Evolutionary conservation across 2,329 filamentous ascomycete genomes (phyloP), one percentile per base, ranked within the genome.

Genomic region (Fusarium sp.): DNA sequence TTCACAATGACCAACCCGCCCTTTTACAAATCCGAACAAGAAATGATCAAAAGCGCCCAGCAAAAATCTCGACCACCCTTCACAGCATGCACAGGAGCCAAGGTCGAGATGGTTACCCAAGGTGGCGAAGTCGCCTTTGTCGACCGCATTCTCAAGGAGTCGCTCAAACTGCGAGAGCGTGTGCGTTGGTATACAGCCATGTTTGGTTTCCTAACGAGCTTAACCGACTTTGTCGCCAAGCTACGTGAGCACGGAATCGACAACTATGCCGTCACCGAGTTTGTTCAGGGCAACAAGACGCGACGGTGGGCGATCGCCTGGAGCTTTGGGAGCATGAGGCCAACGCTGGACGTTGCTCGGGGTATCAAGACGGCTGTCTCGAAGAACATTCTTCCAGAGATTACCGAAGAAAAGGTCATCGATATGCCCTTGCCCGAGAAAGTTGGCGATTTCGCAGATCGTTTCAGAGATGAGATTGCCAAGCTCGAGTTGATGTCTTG

Each of bases 1-100:
- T 98, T 98, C 80, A 91, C 90, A 67, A 97, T 98, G 91, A 96
- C 93, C 72, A 99, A 99, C 75, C 96, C 96, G 0, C 96, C 96
- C 0, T 99, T 99, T 83, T 98, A 98, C 84, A 82, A 86, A n/a
- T 95, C 93, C 0, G 84, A 88, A 4, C 82, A 87, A 6, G 94
- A 97, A 59, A 89, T 98, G 82, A 74, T 87, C 4, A 83, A 85
- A 5, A 92, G 92, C 2, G 92, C 93, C 0, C 81, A 85, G 17
- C 82, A 87, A 40, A 98, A 98, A 81, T 83, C 87, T 4, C 86
- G 87, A 0, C 91, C 91, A 0, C 93, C 95, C 0, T 89, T 89
- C 64, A 92, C 93, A 0, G 91, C 92, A 57, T 90, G 91, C 79
- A 97, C 95, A 0, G 96, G 96, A 8, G 89, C 93, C 0, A 87